These are phyloP conservation scores for Cryptococcus sp. DNA, from an alignment of 1,284 basidiomycete genomes.

Conservation along the genomic window DNA sequence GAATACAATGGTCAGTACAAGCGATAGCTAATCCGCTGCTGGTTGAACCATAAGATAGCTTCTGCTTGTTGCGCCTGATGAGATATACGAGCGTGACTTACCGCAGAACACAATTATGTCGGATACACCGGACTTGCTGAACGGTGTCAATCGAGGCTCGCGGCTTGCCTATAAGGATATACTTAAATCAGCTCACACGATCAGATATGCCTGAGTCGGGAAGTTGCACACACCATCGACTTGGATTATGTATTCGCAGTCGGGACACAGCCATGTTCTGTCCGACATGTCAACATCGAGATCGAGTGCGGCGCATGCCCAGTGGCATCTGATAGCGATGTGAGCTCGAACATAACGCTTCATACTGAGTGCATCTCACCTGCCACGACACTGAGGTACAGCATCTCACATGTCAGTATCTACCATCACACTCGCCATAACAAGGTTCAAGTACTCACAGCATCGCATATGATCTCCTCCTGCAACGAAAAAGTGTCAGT, in stretches of 20 bases:
- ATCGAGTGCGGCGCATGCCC: slow-evolving; percentile 16
- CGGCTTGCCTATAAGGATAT: not conserved
- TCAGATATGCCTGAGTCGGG: not conserved
- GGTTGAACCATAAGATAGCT: not conserved
- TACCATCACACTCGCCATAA: not conserved
- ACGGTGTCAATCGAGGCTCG: slow-evolving; percentile 11
- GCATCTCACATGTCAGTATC: not conserved
- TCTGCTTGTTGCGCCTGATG: not conserved
- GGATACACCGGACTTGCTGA: slow-evolving; percentile 17
- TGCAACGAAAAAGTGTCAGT: not conserved
- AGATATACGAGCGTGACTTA: slow-evolving; percentile 2
- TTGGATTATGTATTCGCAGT: slow-evolving; percentile 7
- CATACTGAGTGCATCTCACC: slow-evolving; percentile 5
- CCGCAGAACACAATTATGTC: slow-evolving; percentile 22
- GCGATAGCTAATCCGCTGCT: not conserved
- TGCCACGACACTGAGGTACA: slow-evolving; percentile 9
- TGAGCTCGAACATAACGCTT: not conserved
- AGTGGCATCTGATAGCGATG: slow-evolving; percentile 13
- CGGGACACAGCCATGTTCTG: slow-evolving; percentile 17
- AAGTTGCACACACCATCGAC: slow-evolving; percentile 7
- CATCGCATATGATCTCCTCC: slow-evolving; percentile 9
- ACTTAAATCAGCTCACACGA: not conserved
- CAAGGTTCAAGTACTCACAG: not conserved
- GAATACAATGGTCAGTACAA: not conserved
- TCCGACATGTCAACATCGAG: slow-evolving; percentile 17